Evolutionary conservation across 2,329 filamentous ascomycete genomes (phyloP), one percentile per base, ranked within the genome.

Genomic region (Penicillium sp.): DNA sequence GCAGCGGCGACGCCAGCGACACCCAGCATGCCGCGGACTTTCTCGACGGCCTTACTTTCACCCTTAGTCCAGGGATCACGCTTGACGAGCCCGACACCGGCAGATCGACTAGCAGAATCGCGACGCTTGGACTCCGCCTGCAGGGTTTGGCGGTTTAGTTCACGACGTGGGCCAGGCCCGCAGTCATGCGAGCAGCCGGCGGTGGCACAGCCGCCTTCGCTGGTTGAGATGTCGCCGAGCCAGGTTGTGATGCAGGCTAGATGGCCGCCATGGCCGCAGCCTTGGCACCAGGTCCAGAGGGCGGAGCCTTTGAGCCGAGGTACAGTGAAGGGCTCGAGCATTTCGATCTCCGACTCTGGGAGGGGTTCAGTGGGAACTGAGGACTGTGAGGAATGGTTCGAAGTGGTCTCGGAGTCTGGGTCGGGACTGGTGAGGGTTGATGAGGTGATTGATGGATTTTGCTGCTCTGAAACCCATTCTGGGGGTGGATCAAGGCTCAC

Each of bases 261-360:
- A 65, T 88, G 85, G 2, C 81, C 84, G 39, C 81, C 79, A 63
- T 88, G 85, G 4, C 83, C 83, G 68, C 85, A 88, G 13, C 81
- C 75, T 64, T 84, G 77, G 68, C 85, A 88, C 75, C 79, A 81
- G 5, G 80, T 78, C 79, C 80, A 85, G 21, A 84, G 75, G 7
- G 69, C 67, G 16, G 74, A 66, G 33, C 72, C 74, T 54, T 67
- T 69, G 31, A 69, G 67, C 19, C 68, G 68, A 9, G 67, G 61
- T 57, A 58, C 55, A 60, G 55, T 70, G 61, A 64, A 60, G 55
- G 67, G n/a, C 36, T 64, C 61, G 59, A 72, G 33, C 54, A 57
- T 56, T 63, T 72, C 57, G 60, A 73, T 29, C 50, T 70, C 58
- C 25, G 62, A 65, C 16, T 54, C 47, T 16, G 69, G 55, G 8